Evolutionary conservation across 2,329 filamentous ascomycete genomes (phyloP).

Genomic region (Chaetomiaceae sp.): DNA sequence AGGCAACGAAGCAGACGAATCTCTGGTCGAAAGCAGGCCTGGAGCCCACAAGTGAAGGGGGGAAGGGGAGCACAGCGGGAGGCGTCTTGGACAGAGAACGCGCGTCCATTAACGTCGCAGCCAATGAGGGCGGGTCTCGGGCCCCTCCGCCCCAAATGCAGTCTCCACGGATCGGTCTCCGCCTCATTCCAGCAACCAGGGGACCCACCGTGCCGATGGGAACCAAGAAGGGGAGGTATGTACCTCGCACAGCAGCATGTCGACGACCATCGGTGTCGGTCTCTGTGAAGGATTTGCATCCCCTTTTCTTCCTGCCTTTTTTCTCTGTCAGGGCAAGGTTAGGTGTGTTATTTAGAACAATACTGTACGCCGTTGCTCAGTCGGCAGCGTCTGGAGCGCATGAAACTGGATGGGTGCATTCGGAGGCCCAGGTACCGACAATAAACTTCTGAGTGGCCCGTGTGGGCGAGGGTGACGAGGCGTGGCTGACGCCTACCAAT

Average conservation of each 20-base stretch:
- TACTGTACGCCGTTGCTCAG: too few relatives aligned
- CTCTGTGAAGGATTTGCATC: too few relatives aligned
- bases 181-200: background rate
- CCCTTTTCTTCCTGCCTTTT: too few relatives aligned
- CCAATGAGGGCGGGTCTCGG: slow-evolving; percentile 19
- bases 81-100: slow-evolving; percentile 21
- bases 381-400: too few relatives aligned
- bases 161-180: slow-evolving; percentile 20
- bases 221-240: too few relatives aligned
- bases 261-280: too few relatives aligned
- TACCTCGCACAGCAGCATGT: too few relatives aligned
- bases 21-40: background rate
- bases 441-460: background rate
- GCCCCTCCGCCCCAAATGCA: slow-evolving; percentile 24
- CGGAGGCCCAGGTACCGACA: too few relatives aligned
- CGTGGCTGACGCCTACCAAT: background rate
- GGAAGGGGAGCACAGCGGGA: slow-evolving; percentile 17
- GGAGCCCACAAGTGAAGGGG: background rate
- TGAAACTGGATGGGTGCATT: too few relatives aligned
- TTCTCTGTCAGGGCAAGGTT: too few relatives aligned
- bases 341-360: too few relatives aligned
- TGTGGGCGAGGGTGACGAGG: background rate
- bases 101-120: slow-evolving; percentile 21
- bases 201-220: too few relatives aligned
- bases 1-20: slow-evolving; percentile 13